These are phyloP conservation scores for Catenaria anguillulae DNA, from an alignment of 371 early-diverging fungal species.

Conservation along the genomic window DNA sequence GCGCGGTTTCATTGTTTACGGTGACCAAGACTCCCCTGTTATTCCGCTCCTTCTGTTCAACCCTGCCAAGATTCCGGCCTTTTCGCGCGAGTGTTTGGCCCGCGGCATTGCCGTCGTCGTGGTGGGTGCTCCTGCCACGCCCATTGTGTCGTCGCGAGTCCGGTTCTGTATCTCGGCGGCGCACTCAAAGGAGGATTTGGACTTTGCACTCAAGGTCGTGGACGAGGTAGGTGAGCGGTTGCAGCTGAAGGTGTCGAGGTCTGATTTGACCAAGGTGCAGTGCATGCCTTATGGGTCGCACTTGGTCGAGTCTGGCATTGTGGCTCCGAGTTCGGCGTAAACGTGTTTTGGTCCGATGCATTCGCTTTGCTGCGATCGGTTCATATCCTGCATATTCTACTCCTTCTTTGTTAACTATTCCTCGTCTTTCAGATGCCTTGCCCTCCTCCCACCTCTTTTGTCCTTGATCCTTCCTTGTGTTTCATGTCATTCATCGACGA, in stretches of 20 bases:
- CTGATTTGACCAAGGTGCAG: neutral
- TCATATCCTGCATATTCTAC: too few species aligned
- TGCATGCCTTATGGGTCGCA: neutral
- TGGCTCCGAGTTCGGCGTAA: too few species aligned
- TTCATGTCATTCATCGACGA: too few species aligned
- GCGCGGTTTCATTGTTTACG: constrained; percentile 92
- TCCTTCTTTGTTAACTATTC: too few species aligned
- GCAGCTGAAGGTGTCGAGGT: constrained; percentile 19
- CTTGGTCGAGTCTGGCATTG: neutral
- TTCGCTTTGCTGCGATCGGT: too few species aligned
- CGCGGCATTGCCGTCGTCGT: constrained; percentile 95
- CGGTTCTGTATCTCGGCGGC: constrained; percentile 94
- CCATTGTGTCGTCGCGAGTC: constrained; percentile 91
- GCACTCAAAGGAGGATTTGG: constrained; percentile 93
- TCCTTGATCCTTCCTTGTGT: too few species aligned
- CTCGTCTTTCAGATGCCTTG: too few species aligned
- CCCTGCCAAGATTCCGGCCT: constrained; percentile 97
- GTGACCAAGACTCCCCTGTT: constrained; percentile 86
- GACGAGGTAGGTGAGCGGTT: constrained; percentile 29
- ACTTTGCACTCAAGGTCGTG: constrained; percentile 29
- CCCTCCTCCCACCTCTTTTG: too few species aligned
- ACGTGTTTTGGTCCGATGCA: too few species aligned
- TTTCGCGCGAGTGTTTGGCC: constrained; percentile 80
- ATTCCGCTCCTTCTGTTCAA: constrained; percentile 93
- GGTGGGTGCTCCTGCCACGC: constrained; percentile 96